Evolutionary conservation across 1,284 basidiomycete species (phyloP).

Genomic region (Wolfiporia cocos): DNA sequence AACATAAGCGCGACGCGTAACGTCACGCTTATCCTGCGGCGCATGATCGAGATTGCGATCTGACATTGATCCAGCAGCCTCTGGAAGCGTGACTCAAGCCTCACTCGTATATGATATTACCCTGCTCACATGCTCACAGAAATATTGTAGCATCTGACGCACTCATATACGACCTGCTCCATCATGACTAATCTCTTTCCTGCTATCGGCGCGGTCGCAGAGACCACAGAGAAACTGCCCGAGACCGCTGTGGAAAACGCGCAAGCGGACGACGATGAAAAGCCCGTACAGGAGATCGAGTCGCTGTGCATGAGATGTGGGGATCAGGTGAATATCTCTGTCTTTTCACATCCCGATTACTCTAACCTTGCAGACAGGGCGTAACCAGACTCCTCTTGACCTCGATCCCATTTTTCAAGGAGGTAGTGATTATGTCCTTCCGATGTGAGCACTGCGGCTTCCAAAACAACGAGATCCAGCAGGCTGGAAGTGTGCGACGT

Average conservation of each 20-base stretch:
- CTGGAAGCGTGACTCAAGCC: too few species aligned
- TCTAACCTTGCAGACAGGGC: conserved; percentile 48
- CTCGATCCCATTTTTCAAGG: conserved; percentile 93
- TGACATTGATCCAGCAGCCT: too few species aligned
- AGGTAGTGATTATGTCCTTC: conserved; percentile 97
- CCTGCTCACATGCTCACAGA: too few species aligned
- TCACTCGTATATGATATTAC: too few species aligned
- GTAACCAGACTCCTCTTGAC: conserved; percentile 90
- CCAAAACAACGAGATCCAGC: conserved; percentile 93
- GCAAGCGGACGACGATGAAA: conserved; percentile 46
- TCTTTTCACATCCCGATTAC: conserved; percentile 3
- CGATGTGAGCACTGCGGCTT: conserved; percentile 90
- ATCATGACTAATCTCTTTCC: conserved; percentile 35
- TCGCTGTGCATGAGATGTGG: conserved; percentile 94
- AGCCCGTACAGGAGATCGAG: conserved; percentile 76
- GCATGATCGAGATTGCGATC: too few species aligned
- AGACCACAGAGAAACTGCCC: conserved; percentile 29
- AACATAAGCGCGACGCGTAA: too few species aligned
- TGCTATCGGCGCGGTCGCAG: conserved; percentile 39
- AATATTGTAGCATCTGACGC: too few species aligned
- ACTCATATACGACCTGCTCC: background rate
- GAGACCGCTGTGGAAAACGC: conserved; percentile 23
- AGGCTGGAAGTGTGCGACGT: conserved; percentile 87
- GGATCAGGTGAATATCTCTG: conserved; percentile 62
- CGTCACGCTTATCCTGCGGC: too few species aligned